Conservation (phyloP, 306 rosid genomes). For the apple (Malus domestica) region DNA sequence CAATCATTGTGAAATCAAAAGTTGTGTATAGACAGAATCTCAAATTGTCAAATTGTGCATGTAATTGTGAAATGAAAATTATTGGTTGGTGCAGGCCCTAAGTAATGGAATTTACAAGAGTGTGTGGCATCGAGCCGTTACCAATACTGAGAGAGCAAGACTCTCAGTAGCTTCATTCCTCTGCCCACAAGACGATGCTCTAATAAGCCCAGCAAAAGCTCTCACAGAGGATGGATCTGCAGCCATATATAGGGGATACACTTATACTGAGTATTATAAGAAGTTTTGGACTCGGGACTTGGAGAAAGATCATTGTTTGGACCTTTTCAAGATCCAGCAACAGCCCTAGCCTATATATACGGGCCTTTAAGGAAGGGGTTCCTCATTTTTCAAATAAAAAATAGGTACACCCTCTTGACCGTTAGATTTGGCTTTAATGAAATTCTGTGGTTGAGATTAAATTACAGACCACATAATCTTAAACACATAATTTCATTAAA, state of each 20-base stretch:
- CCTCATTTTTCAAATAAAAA: rapidly evolving
- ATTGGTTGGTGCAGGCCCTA: slow-evolving; percentile 49
- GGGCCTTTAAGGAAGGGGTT: too few species aligned
- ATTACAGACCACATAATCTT: too few species aligned
- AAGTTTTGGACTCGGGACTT: slow-evolving; percentile 83
- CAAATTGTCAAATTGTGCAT: too few species aligned
- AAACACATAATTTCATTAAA: too few species aligned
- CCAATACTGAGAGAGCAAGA: slow-evolving; percentile 67
- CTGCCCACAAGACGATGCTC: slow-evolving; percentile 55
- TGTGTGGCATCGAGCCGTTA: slow-evolving; percentile 87
- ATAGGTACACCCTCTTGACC: rapidly evolving
- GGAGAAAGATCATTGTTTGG: slow-evolving; percentile 66
- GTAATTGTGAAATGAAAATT: neutral
- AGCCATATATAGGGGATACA: slow-evolving; percentile 53
- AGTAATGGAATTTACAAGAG: slow-evolving; percentile 86
- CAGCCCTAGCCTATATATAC: neutral
- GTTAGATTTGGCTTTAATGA: too few species aligned
- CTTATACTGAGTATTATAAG: slow-evolving; percentile 64
- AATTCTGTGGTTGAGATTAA: too few species aligned
- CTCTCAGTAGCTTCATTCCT: slow-evolving; percentile 82
- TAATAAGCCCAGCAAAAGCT: slow-evolving; percentile 56
- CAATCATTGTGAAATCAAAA: too few species aligned
- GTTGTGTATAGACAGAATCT: too few species aligned
- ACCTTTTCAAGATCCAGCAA: slow-evolving; percentile 51
- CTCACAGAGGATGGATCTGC: slow-evolving; percentile 38